These are phyloP conservation scores for Pelargonium fulgidum DNA, from an alignment of 441 rosid genomes.

Conservation along the genomic window DNA sequence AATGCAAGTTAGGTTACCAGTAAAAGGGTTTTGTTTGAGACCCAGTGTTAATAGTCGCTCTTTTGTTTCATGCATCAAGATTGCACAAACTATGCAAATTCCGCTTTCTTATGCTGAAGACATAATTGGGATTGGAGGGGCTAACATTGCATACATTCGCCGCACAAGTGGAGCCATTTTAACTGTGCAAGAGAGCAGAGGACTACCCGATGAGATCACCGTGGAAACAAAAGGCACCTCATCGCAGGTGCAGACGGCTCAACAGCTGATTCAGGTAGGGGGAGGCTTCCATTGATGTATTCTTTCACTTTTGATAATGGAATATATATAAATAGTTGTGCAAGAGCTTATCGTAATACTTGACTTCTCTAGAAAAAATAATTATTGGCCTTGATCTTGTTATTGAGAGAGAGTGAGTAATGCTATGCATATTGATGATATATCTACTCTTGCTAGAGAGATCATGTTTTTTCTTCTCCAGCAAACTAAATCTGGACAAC, in stretches of 20 bases:
- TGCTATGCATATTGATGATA: neutral
- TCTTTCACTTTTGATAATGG: neutral
- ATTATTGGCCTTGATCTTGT: neutral
- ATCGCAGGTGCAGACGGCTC: conserved; percentile 56
- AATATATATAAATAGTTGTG: neutral
- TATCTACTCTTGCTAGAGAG: neutral
- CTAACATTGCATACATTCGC: conserved; percentile 56
- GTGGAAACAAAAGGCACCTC: conserved; percentile 62
- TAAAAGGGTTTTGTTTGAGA: neutral
- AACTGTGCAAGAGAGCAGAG: conserved; percentile 57
- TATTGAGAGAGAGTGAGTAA: neutral
- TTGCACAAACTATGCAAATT: conserved; percentile 64
- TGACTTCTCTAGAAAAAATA: neutral
- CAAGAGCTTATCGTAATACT: neutral
- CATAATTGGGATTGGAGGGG: conserved; percentile 60
- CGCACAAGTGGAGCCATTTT: conserved; percentile 53
- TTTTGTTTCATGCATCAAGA: conserved; percentile 25
- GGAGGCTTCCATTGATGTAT: conserved; percentile 8
- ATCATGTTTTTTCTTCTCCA: neutral
- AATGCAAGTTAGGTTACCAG: neutral
- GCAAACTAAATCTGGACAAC: neutral
- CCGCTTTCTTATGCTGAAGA: conserved; percentile 61
- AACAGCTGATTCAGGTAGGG: conserved; percentile 55
- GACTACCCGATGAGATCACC: conserved; percentile 53
- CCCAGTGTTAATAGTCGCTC: neutral